Percentiles rank a stretch among this genome's conserved stretches.
Evolutionary conservation across 805 yeast species (phyloP).

Genomic region (Candida ipomoeae): DNA sequence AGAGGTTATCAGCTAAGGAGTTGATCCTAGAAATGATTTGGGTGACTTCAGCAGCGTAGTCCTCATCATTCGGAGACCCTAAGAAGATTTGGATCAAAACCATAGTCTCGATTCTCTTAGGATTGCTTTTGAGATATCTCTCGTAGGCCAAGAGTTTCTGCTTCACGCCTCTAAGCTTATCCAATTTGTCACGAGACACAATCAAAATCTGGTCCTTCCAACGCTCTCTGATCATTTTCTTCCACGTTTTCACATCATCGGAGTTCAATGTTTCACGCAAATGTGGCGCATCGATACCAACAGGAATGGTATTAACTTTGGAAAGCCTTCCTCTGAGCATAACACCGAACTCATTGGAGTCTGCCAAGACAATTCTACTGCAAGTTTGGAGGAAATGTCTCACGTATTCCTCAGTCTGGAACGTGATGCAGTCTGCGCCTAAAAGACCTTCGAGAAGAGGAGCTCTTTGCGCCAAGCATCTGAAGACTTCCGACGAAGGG

Average conservation of each 20-base stretch:
- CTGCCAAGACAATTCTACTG: constrained; percentile 77
- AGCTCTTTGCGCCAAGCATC: constrained; percentile 87
- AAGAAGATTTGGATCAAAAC: constrained; percentile 81
- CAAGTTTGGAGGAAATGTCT: constrained; percentile 92
- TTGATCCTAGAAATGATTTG: constrained; percentile 83
- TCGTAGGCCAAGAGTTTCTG: constrained; percentile 88
- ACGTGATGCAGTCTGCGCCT: constrained; percentile 83
- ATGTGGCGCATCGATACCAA: constrained; percentile 71
- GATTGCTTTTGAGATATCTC: constrained; percentile 64
- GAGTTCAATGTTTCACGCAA: constrained; percentile 45
- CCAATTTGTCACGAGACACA: constrained; percentile 86
- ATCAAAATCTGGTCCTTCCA: constrained; percentile 72
- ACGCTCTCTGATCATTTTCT: constrained; percentile 64
- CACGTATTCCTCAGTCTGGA: constrained; percentile 90
- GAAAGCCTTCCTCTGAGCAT: constrained; percentile 56
- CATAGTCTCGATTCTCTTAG: constrained; percentile 61
- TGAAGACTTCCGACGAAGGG: constrained; percentile 92
- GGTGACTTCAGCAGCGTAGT: constrained; percentile 69
- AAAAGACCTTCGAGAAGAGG: constrained; percentile 74
- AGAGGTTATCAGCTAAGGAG: constrained; percentile 65
- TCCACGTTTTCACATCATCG: constrained; percentile 59
- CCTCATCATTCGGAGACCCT: constrained; percentile 52
- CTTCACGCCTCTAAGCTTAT: constrained; percentile 80
- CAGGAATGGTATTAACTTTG: constrained; percentile 57
- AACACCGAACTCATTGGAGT: constrained; percentile 62